A percentile compares a stretch with the other conserved stretches of the same genome.
Evolutionary conservation across 345 rosid genomes (phyloP).

Genomic region (Camelina hispida): DNA sequence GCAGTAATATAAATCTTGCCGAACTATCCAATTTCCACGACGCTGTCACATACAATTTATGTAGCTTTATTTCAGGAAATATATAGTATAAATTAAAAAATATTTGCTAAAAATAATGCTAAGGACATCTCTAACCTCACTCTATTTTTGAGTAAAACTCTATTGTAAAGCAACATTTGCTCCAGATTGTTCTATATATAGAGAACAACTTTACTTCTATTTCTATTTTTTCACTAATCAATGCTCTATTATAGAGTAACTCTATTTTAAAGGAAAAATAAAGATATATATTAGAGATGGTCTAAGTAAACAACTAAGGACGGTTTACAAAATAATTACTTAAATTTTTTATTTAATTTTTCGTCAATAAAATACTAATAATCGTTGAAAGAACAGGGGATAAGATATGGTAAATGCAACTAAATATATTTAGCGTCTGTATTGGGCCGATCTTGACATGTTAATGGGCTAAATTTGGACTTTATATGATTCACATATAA

Average conservation of each 20-base stretch:
- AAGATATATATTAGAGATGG: too few relatives aligned
- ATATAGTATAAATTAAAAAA: too few relatives aligned
- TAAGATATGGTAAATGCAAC: not conserved
- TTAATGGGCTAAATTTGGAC: conserved; percentile 25
- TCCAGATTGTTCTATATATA: too few relatives aligned
- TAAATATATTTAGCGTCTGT: not conserved
- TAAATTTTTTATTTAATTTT: too few relatives aligned
- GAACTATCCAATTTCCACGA: not conserved
- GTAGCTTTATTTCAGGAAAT: not conserved
- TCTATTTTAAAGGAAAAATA: too few relatives aligned
- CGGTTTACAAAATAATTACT: not conserved
- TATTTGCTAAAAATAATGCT: not conserved
- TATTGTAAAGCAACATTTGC: too few relatives aligned
- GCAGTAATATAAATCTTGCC: conserved; percentile 18
- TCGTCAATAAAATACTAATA: too few relatives aligned
- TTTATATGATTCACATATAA: not conserved
- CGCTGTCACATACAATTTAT: not conserved
- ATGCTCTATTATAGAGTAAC: too few relatives aligned
- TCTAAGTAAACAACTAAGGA: not conserved
- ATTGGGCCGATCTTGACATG: conserved; percentile 9
- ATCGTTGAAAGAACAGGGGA: not conserved
- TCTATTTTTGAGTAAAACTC: too few relatives aligned
- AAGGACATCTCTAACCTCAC: too few relatives aligned
- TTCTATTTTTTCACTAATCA: too few relatives aligned
- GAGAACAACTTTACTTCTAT: too few relatives aligned